phyloP scores from a whole-genome alignment of 306 rosid genomes.

The Vigna nakashimae region DNA sequence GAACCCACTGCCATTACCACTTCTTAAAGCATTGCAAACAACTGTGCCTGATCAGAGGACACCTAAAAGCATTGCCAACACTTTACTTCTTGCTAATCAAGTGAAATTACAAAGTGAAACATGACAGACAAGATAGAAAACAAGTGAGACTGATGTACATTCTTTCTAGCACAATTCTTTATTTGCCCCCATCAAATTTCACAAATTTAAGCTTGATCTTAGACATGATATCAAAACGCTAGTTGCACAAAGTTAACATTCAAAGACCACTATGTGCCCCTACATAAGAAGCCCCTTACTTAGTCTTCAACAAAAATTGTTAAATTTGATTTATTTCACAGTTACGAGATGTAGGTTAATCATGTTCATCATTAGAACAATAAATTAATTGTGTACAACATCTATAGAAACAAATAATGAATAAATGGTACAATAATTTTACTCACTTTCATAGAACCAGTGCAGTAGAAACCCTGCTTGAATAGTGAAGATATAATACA shows the following conservation, averaged over 20 bases:
- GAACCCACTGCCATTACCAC: slow-evolving; percentile 85
- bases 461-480: slow-evolving; percentile 21
- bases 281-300: background rate
- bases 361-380: slow-evolving; percentile 3
- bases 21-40: slow-evolving; percentile 72
- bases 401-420: slow-evolving; percentile 6
- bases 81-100: slow-evolving; percentile 33
- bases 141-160: slow-evolving; percentile 7
- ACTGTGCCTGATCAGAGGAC: slow-evolving; percentile 96
- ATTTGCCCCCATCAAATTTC: slow-evolving; percentile 29
- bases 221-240: slow-evolving; percentile 1
- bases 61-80: slow-evolving; percentile 62
- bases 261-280: background rate
- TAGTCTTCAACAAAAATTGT: slow-evolving; percentile 11
- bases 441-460: slow-evolving; percentile 30
- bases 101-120: slow-evolving; percentile 13
- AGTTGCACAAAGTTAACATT: slow-evolving; percentile 4
- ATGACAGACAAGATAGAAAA: slow-evolving; percentile 28
- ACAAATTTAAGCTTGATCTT: slow-evolving; percentile 21
- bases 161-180: slow-evolving; percentile 1
- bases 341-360: background rate
- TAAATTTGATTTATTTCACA: background rate
- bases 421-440: background rate
- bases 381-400: background rate
- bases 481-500: slow-evolving; percentile 17